phyloP scores from a whole-genome alignment of 2,329 filamentous ascomycete species.

The Boeremia exigua region DNA sequence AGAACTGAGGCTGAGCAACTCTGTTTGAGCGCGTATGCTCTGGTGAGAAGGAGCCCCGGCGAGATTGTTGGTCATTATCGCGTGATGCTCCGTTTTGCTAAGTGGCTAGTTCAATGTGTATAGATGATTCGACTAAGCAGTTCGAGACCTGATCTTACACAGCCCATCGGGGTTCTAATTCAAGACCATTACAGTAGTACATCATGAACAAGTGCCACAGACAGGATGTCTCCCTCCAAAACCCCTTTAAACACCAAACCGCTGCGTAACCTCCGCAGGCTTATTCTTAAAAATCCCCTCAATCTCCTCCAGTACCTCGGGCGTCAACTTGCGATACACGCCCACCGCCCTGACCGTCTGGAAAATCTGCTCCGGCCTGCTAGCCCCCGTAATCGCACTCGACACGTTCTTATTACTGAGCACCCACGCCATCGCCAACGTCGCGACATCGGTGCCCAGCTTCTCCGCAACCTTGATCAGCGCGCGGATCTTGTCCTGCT shows the following conservation, averaged over 20 bases:
- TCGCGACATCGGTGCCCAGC: constrained; percentile 63
- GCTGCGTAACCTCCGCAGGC: constrained; percentile 30
- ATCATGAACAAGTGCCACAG: no score
- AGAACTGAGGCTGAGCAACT: no score
- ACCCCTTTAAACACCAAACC: constrained; percentile 25
- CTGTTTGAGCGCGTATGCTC: no score
- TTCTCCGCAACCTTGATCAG: constrained; percentile 63
- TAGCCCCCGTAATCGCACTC: constrained; percentile 39
- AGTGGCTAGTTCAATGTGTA: no score
- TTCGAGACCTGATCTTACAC: no score
- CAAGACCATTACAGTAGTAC: no score
- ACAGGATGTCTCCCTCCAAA: no score
- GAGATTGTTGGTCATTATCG: no score
- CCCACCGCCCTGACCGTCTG: constrained; percentile 53
- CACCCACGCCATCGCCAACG: constrained; percentile 46
- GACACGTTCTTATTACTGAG: constrained; percentile 40
- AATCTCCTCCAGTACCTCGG: constrained; percentile 54
- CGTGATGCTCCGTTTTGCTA: no score
- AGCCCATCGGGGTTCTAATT: no score
- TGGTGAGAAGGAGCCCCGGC: no score
- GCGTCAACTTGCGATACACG: constrained; percentile 52
- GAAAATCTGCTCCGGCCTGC: constrained; percentile 39
- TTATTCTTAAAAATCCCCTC: constrained; percentile 44
- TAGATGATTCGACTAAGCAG: no score
- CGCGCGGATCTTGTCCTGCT: constrained; percentile 63